These are phyloP conservation scores for Backusella australiensis DNA, from an alignment of 192 early-diverging fungal genomes.

Conservation along the genomic window DNA sequence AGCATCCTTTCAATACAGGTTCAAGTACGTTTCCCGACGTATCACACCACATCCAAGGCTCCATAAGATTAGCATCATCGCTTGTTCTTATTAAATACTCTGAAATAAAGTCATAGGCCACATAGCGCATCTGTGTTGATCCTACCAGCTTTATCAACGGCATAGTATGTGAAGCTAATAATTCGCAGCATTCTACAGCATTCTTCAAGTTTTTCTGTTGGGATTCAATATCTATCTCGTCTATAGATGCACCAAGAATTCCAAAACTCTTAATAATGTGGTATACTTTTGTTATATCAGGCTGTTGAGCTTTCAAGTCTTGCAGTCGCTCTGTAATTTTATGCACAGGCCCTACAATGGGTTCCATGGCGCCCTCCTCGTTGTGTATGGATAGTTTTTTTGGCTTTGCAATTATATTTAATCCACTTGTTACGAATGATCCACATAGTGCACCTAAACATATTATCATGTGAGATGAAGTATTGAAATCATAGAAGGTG, in stretches of 20 bases:
- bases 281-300: not conserved
- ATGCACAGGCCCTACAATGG: not conserved
- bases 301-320: not conserved
- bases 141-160: not conserved
- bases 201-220: not conserved
- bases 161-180: not conserved
- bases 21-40: not conserved
- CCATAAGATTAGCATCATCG: not conserved
- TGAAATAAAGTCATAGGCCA: not conserved
- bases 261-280: not conserved
- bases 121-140: not conserved
- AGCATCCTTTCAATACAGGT: not conserved
- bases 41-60: constrained; percentile 10
- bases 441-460: not conserved
- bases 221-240: not conserved
- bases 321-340: not conserved
- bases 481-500: not conserved
- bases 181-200: not conserved
- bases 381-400: not conserved
- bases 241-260: not conserved
- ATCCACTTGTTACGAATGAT: not conserved
- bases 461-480: not conserved
- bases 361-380: not conserved
- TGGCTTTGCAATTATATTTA: not conserved
- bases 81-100: not conserved